phyloP scores from a whole-genome alignment of 768 basidiomycete species.

The Mycena latifolia region DNA sequence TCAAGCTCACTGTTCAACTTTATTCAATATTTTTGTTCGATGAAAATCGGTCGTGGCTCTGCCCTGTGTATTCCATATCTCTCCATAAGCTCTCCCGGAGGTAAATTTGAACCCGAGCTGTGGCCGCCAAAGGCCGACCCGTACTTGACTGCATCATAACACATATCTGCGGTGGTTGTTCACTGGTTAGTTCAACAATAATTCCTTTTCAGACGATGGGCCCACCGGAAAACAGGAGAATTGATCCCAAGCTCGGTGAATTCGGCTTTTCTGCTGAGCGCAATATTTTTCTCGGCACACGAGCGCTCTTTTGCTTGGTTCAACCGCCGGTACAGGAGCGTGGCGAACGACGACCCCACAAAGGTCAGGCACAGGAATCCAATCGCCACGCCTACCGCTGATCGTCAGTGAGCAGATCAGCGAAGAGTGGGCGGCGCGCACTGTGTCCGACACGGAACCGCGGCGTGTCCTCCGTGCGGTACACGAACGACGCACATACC shows the following conservation, averaged over 20 bases:
- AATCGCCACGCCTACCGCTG: slow-evolving; percentile 36
- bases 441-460: slow-evolving; percentile 55
- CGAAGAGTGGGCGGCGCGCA: neutral
- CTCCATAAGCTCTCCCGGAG: too few species aligned
- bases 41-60: too few species aligned
- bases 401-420: neutral
- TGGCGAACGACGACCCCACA: slow-evolving; percentile 53
- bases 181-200: too few species aligned
- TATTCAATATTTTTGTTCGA: neutral
- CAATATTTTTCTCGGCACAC: slow-evolving; percentile 59
- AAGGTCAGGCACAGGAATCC: slow-evolving; percentile 53
- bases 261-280: slow-evolving; percentile 48
- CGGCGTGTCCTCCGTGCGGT: slow-evolving; percentile 48
- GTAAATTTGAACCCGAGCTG: too few species aligned
- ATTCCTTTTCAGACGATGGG: neutral
- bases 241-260: slow-evolving; percentile 64
- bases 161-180: neutral
- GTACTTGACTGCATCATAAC: neutral
- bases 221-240: slow-evolving; percentile 68
- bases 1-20: slow-evolving; percentile 11
- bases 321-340: slow-evolving; percentile 61
- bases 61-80: too few species aligned
- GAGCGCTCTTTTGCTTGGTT: slow-evolving; percentile 62
- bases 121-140: too few species aligned
- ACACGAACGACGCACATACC: slow-evolving; percentile 56